Evolutionary conservation across 2,329 filamentous ascomycete genomes (phyloP), one percentile per base, ranked within the genome.

Genomic region (Aspergillus luchuensis): DNA sequence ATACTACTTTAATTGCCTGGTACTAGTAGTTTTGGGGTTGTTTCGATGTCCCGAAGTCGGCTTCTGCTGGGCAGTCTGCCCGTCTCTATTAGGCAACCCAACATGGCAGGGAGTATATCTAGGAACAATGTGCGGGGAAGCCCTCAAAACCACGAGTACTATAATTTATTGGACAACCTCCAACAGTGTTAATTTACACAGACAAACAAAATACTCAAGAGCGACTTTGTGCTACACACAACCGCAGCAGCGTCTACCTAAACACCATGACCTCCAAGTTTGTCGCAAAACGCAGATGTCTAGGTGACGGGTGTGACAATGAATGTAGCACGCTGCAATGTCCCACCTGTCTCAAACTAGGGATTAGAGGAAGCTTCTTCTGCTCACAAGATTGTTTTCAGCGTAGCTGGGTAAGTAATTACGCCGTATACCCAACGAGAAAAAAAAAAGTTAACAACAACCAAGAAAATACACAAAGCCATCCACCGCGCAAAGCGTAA

Each of bases 341-440:
- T 76, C 93, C 93, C 58, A 97, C 90, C 23, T 97, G 93, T 76
- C 83, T 96, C 72, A 96, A 96, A 79, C 80, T 92, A 19, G 90
- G 88, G 38, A 88, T 92, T 76, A 90, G 92, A 56, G 61, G 54
- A 33, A 67, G 68, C 28, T 70, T 60, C 33, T 97, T 97, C 79
- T 97, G 93, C 81, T 90, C 91, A 13, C 93, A 97, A 77, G 93
- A 97, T 68, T 97, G 93, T 80, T 97, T 97, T 80, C 97, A 96
- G 84, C 89, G 86, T 77, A 97, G 91, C 81, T 97, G 93, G 93
- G 93, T 97, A 84, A 67, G 85, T 71, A 66, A 66, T 62, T 36
- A 15, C 33, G 7, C 2, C 7, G 25, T 28, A 36, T 36, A 6
- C 11, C 33, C 33, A 13, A 63, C 60, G 2, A 17, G 15, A 3